phyloP scores from a whole-genome alignment of 768 basidiomycete species.

The Lentinula sp. region DNA sequence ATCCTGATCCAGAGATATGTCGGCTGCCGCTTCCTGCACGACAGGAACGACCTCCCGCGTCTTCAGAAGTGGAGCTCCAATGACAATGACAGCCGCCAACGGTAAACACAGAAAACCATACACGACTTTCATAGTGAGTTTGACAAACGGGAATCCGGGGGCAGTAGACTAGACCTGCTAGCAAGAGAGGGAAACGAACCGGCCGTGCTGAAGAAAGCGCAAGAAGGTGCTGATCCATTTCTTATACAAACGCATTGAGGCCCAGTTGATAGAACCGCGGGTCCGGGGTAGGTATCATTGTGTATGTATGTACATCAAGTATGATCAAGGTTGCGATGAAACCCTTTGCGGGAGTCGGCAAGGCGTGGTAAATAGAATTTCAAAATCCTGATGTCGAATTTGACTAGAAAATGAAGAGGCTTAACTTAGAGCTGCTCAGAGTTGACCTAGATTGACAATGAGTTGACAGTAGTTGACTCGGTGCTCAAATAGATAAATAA shows the following conservation, averaged over 20 bases:
- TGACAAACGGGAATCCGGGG: background rate
- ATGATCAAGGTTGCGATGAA: no score
- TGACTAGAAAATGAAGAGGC: no score
- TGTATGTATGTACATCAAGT: no score
- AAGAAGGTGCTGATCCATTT: background rate
- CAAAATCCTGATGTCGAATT: no score
- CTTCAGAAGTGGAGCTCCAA: background rate
- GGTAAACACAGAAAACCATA: background rate
- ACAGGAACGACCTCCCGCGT: background rate
- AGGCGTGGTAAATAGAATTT: no score
- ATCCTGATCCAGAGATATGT: background rate
- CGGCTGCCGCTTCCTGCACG: background rate
- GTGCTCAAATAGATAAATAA: no score
- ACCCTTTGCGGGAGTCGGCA: no score
- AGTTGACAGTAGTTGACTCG: no score
- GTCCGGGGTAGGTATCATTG: background rate
- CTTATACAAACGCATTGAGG: background rate
- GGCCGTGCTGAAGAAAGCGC: background rate
- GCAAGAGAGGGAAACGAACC: background rate
- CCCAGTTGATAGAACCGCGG: background rate
- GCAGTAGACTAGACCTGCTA: constrained; percentile 2
- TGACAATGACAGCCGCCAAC: background rate
- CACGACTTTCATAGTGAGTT: background rate
- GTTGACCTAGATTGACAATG: no score
- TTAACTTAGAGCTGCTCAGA: no score